Evolutionary conservation across 805 yeast species (phyloP), one percentile per base, ranked within the genome.

Genomic region (Metschnikowia lochheadii): DNA sequence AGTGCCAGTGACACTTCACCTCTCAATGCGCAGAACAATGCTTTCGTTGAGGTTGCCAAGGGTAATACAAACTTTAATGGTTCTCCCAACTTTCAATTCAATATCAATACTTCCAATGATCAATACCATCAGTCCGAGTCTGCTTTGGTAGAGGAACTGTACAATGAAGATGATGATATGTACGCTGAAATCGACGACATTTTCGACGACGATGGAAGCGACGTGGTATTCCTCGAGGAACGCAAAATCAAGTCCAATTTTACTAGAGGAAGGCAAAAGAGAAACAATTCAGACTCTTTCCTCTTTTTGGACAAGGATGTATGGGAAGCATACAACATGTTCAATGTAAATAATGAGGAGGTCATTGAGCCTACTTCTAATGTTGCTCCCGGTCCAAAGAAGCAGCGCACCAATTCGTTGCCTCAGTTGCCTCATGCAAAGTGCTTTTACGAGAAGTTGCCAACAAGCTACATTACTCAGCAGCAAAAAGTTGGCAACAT

Each of bases 361-460:
- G 39, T 20, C 4, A 38, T 40, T 7, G 50, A 44, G 41, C 33
- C 50, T 15, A 36, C 36, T 18, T 15, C 26, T 11, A 34, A 46
- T 15, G 11, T 49, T 20, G 43, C 40, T 23, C 32, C 59, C 43
- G 40, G 57, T 49, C 21, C 48, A 44, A 70, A 70, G 51, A 73
- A 73, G 52, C 75, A 70, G 52, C 55, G 78, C 45, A 73, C 77
- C 0, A 71, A 66, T 49, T 72, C 77, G 5, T 63, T 73, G 40
- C 78, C 78, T 1, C 78, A 73, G 53, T 62, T 73, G 39, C 78
- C 78, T 2, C 78, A 73, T 52, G 78, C 64, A 3, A 66, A 61
- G 46, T 73, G 78, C 52, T 65, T 72, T 50, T 73, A 73, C 58
- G 68, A 68, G 44, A 70, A 69, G 48, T 51, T 73, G 8, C 75